A percentile compares a stretch with the other conserved stretches of the same genome.
phyloP scores from a whole-genome alignment of 352 stramenopile species.

The Phytopythium mirpurense region DNA sequence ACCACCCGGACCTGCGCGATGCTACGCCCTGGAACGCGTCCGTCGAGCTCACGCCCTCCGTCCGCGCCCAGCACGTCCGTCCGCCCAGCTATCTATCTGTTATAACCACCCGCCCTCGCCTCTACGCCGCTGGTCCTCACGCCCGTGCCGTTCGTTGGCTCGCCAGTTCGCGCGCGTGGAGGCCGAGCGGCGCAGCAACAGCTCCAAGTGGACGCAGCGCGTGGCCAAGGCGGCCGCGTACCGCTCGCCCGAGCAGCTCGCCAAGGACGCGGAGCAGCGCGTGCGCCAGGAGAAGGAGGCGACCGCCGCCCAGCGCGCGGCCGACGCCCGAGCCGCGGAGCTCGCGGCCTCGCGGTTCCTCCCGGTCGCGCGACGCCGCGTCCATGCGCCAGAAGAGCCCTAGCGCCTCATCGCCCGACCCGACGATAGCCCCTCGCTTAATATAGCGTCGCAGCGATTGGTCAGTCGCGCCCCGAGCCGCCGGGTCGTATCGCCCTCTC shows the following conservation, averaged over 20 bases:
- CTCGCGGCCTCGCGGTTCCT: background rate
- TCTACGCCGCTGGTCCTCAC: too few relatives aligned
- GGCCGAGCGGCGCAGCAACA: constrained; percentile 27
- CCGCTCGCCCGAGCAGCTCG: constrained; percentile 51
- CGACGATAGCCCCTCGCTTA: too few relatives aligned
- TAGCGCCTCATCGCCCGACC: too few relatives aligned
- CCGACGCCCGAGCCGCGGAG: background rate
- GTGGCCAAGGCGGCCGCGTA: constrained; percentile 33
- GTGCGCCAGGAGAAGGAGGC: constrained; percentile 44
- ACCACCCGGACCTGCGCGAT: constrained; percentile 55
- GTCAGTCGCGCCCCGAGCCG: too few relatives aligned
- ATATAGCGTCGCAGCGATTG: too few relatives aligned
- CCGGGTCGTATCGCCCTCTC: too few relatives aligned
- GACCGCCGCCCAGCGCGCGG: constrained; percentile 8
- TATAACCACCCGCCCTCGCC: too few relatives aligned
- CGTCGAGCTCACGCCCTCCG: constrained; percentile 34
- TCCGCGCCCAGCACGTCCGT: constrained; percentile 44
- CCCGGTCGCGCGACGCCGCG: background rate
- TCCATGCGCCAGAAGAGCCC: too few relatives aligned
- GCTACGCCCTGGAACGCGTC: constrained; percentile 62
- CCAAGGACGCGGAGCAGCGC: constrained; percentile 38
- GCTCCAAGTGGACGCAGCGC: constrained; percentile 45
- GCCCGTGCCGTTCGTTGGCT: background rate
- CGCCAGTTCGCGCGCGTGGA: constrained; percentile 30
- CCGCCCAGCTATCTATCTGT: background rate